Evolutionary conservation across 2,329 filamentous ascomycete genomes (phyloP).

Genomic region (Mycosphaerella arachidis): DNA sequence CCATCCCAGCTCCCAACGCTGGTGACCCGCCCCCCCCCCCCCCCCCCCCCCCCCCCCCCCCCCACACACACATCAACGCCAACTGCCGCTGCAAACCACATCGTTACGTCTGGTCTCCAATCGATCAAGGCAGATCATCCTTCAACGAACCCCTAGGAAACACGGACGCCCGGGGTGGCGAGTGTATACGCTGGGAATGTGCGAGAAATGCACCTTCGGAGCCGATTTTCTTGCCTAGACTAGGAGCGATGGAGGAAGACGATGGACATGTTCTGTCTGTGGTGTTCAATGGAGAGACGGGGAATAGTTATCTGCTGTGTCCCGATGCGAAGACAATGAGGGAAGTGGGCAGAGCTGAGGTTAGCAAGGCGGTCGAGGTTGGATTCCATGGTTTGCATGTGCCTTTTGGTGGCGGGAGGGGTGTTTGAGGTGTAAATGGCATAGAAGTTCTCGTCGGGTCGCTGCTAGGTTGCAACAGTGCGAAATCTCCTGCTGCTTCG

Average conservation of each 20-base stretch:
- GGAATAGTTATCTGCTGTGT: slow-evolving; percentile 61
- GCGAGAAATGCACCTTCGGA: slow-evolving; percentile 64
- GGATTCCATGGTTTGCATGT: slow-evolving; percentile 46
- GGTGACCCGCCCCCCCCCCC: slow-evolving; percentile 65
- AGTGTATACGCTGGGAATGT: slow-evolving; percentile 54
- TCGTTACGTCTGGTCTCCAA: slow-evolving; percentile 58
- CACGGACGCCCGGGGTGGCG: slow-evolving; percentile 55
- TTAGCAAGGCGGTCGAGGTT: slow-evolving; percentile 56
- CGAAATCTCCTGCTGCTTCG: too few species aligned
- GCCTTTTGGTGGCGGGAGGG: neutral
- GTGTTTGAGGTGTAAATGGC: neutral
- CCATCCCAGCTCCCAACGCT: neutral
- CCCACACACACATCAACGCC: slow-evolving; percentile 64
- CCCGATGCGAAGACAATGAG: slow-evolving; percentile 59
- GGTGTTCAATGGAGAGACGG: slow-evolving; percentile 57
- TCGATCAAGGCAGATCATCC: slow-evolving; percentile 55
- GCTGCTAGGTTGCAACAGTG: too few species aligned
- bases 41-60: too few species aligned
- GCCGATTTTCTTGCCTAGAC: slow-evolving; percentile 60
- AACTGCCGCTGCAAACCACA: slow-evolving; percentile 48
- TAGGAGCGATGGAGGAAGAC: slow-evolving; percentile 52
- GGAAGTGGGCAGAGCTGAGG: slow-evolving; percentile 61
- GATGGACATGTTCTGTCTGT: slow-evolving; percentile 60
- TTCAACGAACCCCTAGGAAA: slow-evolving; percentile 62
- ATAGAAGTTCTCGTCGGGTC: too few species aligned